Base-by-base conservation (phyloP, 2,329 filamentous ascomycete genomes). In the Fusarium coicis region DNA sequence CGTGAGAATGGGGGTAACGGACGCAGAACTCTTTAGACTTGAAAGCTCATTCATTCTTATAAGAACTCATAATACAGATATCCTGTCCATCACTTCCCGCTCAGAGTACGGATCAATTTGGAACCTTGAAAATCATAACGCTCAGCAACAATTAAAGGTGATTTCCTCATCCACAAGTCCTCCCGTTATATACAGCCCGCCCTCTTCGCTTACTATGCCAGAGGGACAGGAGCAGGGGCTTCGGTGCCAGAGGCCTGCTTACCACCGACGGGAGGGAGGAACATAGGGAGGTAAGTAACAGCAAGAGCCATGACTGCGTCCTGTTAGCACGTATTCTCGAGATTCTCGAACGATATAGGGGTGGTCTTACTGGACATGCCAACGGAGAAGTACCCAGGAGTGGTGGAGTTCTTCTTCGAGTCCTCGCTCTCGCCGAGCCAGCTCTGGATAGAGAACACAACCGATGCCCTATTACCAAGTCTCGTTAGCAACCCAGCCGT, bases 361-460 rank as follows among this genome's bases (percentile, higher is more conserved):
- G 62, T 26, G 21, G 46, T 88, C 91, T 78, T 86, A 94, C 93
- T 79, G 26, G 93, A 90, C 93, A 97, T 96, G 82, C 91, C 88
- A 63, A 96, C 90, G 63, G 91, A 91, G 83, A 96, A 92, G 77
- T 87, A 86, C 21, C 86, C 83, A 4, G 95, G 94, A 10, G 93
- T 95, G 50, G 87, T 84, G 32, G 89, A 84, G 66, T 84, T 91
- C 81, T 90, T 91, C 83, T 86, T 88, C 64, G 89, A 82, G 66
- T 92, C 90, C 77, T 91, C 87, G 77, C 91, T 92, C 87, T 95
- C 93, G 73, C 91, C 91, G 53, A 95, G 87, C 93, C 93, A 96
- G 81, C 86, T 91, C 85, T 95, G 92, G 61, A 94, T 82, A 74
- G 92, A 89, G 81, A 94, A 92, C 68, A 94, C 87, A 39, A 95